Evolutionary conservation across 2,329 filamentous ascomycete genomes (phyloP), one percentile per base, ranked within the genome.

Genomic region (Macrophomina tecta): DNA sequence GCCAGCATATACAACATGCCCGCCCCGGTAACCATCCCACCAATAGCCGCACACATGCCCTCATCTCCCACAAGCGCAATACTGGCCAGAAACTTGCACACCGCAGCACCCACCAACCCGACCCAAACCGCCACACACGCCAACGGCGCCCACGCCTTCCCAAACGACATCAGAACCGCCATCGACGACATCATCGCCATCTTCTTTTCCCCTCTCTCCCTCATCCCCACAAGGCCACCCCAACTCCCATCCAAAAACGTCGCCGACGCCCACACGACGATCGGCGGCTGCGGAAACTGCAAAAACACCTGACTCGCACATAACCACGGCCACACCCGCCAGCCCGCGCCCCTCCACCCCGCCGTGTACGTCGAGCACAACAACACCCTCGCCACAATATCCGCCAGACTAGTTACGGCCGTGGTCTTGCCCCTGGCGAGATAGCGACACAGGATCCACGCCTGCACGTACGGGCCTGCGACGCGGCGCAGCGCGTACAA

Each of bases 401-500:
- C 55, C 0, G 7, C 12, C 12, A 40, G 55, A 28, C 38, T 46
- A 0, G 55, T 46, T 5, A 60, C 7, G 2, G 11, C 6, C 0
- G 38, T 30, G 14, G 28, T 28, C 2, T 0, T 3, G 16, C 55
- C 28, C 1, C 7, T 4, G 6, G n/a, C 11, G 12, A 60, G 55
- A 16, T 60, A 60, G 14, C 55, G 38, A 1, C 45, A 1, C 5
- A 60, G 28, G 40, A 60, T 18, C 23, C 23, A 32, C 1, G 55
- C 55, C 38, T 60, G 55, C 5, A 60, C 11, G 23, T n/a, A 60
- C 0, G 55, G 55, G 1, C 38, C 55, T 1, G 28, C 55, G 23
- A 60, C n/a, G 34, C 77, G 72, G n/a, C 74, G 72, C 64, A 78
- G 69, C 3, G 75, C 73, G 32, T 74, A 74, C 63, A 73, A 73